These are phyloP conservation scores for Solanum hybrid DNA, from an alignment of 305 asterid species.

Conservation along the genomic window DNA sequence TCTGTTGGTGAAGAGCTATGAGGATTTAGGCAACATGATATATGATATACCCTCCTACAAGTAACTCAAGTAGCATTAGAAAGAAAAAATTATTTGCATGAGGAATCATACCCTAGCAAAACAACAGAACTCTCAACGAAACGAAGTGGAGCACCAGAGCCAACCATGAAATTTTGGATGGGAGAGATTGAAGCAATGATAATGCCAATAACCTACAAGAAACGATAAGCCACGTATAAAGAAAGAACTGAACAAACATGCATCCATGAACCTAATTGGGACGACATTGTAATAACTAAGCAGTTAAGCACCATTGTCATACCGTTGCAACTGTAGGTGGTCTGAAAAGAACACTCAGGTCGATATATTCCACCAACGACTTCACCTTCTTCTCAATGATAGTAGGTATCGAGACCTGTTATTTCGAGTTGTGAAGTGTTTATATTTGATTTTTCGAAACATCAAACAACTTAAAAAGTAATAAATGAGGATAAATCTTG, in stretches of 20 bases:
- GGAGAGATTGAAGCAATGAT: slow-evolving; percentile 24
- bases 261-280: neutral
- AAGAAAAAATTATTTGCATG: neutral
- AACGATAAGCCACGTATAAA: neutral
- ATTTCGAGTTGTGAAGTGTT: neutral
- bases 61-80: neutral
- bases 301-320: neutral
- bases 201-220: slow-evolving; percentile 27
- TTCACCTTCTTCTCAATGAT: slow-evolving; percentile 13
- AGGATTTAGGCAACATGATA: neutral
- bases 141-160: slow-evolving; percentile 29
- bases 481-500: neutral
- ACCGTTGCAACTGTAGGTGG: slow-evolving; percentile 32
- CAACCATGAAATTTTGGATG: slow-evolving; percentile 20
- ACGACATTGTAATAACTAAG: neutral
- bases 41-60: neutral
- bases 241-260: neutral
- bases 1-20: neutral
- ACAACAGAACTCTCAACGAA: slow-evolving; percentile 21
- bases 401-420: slow-evolving; percentile 10
- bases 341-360: slow-evolving; percentile 14
- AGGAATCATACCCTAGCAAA: slow-evolving; percentile 29
- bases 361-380: slow-evolving; percentile 6
- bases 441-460: neutral
- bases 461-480: neutral